Base-by-base conservation (phyloP, 2,329 filamentous ascomycete species). In the Trichothecium roseum region DNA sequence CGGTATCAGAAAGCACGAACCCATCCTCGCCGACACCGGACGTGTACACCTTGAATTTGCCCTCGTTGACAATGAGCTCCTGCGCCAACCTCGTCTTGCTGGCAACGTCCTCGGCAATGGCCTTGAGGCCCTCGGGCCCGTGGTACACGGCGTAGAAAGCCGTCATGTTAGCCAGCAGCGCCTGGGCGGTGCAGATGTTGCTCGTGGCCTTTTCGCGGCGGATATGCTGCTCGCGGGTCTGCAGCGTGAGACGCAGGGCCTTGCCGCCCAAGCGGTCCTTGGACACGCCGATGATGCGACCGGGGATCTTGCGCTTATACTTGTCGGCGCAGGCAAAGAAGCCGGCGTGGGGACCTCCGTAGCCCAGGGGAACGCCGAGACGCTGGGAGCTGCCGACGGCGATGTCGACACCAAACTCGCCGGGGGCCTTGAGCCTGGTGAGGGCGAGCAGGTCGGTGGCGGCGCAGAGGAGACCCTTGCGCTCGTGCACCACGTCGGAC, bases 121-220 rank as follows among this genome's bases (percentile, higher is more conserved):
- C 72, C 60, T 78, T 86, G 34, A 96, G 64, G 14, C 88, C 87
- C 36, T 77, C 60, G 1, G 89, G 89, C 4, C 89, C 89, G 55
- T 96, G 89, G 58, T 95, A 96, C 36, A 95, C 71, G 35, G 87
- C 88, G 54, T 94, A 96, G 64, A 95, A 81, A 37, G 88, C 86
- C 47, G 78, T 89, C 85, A 95, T 95, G 59, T 96, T 96, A 27
- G 89, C 89, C 35, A 95, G 68, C 18, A 96, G 66, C 8, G 89
- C 89, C 61, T 96, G 89, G 2, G 89, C 88, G 2, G 89, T 96
- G 65, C 89, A 96, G 40, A 95, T 88, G 54, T 96, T 96, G 66
- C 87, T 94, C 2, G 89, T 96, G 2, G 89, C 89, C 71, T 95
- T 95, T 57, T 96, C 89, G 51, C 89, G 76, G 45, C 89, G 76